Percentiles rank a stretch among this genome's conserved stretches.
Conservation (phyloP, 805 yeast species). For the Trichomonascus vanleenenianus region DNA sequence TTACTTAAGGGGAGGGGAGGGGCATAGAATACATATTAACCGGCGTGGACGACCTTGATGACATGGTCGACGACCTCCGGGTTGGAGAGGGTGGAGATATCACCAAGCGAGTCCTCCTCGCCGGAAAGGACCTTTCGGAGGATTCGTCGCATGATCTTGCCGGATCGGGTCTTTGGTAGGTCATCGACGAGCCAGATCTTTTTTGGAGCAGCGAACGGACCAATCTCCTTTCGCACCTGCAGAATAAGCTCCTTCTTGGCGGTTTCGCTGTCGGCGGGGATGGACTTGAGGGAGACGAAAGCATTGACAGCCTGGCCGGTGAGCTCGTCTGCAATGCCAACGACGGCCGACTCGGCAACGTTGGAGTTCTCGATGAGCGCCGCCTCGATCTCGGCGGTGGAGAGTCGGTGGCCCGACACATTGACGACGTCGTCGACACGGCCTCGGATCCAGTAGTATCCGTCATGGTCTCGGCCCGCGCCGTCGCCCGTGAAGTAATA, state of each 20-base stretch:
- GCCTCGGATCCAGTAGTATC: constrained; percentile 96
- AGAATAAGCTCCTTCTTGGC: constrained; percentile 61
- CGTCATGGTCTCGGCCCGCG: constrained; percentile 95
- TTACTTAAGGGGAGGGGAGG: no score
- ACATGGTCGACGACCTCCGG: constrained; percentile 76
- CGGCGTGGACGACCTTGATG: constrained; percentile 47
- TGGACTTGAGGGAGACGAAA: constrained; percentile 73
- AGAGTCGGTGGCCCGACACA: constrained; percentile 93
- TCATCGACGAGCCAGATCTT: constrained; percentile 75
- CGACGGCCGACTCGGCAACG: constrained; percentile 95
- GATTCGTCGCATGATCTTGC: constrained; percentile 97
- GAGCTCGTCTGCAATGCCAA: constrained; percentile 87
- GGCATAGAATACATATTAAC: no score
- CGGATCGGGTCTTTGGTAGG: constrained; percentile 96
- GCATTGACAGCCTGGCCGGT: constrained; percentile 98
- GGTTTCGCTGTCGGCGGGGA: constrained; percentile 34
- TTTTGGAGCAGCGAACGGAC: constrained; percentile 94
- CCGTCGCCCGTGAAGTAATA: constrained; percentile 97
- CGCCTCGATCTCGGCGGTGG: constrained; percentile 96
- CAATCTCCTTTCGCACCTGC: constrained; percentile 87
- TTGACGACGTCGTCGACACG: constrained; percentile 98
- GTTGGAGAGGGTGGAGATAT: constrained; percentile 79
- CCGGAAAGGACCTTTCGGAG: constrained; percentile 87
- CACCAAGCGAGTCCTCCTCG: constrained; percentile 91
- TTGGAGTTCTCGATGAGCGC: constrained; percentile 70